Evolutionary conservation across 306 rosid genomes (phyloP), one percentile per base, ranked within the genome.

Genomic region (Oemleria cerasiformis): DNA sequence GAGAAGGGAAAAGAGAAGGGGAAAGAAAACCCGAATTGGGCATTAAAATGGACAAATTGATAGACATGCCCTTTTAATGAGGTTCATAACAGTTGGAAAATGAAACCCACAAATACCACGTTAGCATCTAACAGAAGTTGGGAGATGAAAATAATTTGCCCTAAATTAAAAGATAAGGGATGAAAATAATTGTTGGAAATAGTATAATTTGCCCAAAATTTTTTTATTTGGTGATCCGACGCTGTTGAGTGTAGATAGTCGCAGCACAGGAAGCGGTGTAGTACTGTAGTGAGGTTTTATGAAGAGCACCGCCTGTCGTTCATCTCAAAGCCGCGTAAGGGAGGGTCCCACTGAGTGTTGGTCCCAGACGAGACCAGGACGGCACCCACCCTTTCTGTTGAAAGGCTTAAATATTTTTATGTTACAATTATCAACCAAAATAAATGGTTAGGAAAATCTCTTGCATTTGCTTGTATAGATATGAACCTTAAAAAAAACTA

Each of bases 261-360:
- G 50, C 36, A 1, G 36, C 36, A 3, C 1, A 25, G 30, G 2
- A 25, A 25, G 30, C 1, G 2, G 30, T 2, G 3, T 4, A 30
- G 36, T 30, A 4, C 3, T 30, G 36, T 30, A 1, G 41, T 48
- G 15, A 20, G 14, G 9, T 43, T 69, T 45, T 38, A 66, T 12
- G 21, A 50, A 68, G n/a, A 54, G 4, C 12, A 15, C 36, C 4
- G 65, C 58, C 34, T 15, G 23, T 41, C 17, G 9, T 36, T n/a
- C 68, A 48, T 64, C 59, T 19, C 73, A 51, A 78, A 72, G 68
- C 86, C 82, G 84, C 82, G 82, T 79, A 38, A 70, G 36, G 54
- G 77, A 57, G 75, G 86, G 86, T 36, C 79, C 86, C 74, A 16
- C 19, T 23, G 34, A 20, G 19, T 43, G 3, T 49, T 77, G 76